Evolutionary conservation across 345 rosid species (phyloP).

Genomic region (Populus deltoides): DNA sequence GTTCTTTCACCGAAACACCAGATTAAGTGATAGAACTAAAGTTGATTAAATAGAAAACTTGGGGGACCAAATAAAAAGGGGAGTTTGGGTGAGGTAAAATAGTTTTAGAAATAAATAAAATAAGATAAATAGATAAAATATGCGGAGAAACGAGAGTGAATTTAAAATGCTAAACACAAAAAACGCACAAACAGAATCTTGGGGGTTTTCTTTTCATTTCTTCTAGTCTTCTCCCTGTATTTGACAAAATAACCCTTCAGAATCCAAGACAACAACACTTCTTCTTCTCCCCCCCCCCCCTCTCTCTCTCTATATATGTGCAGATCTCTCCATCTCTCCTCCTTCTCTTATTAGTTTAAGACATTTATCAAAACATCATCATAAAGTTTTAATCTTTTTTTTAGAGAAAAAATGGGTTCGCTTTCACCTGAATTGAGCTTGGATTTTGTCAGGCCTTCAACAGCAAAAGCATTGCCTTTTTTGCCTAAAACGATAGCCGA

Average conservation of each 20-base stretch:
- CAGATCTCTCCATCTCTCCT: constrained; percentile 34
- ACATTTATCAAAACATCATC: neutral
- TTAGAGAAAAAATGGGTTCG: constrained; percentile 44
- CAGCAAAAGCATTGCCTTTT: constrained; percentile 17
- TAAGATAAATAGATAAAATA: constrained; percentile 39
- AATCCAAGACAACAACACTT: constrained; percentile 4
- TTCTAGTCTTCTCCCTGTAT: neutral
- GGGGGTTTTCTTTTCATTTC: neutral
- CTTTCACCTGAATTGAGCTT: constrained; percentile 65
- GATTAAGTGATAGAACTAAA: neutral
- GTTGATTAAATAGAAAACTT: neutral
- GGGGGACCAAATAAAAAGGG: neutral
- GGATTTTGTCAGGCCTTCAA: constrained; percentile 38
- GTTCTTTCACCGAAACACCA: neutral
- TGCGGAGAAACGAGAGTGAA: constrained; percentile 59
- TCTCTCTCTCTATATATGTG: constrained; percentile 22
- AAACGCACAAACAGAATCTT: constrained; percentile 33
- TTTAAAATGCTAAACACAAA: constrained; percentile 12
- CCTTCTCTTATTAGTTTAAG: constrained; percentile 5
- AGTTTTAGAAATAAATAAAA: neutral
- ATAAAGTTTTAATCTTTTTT: neutral
- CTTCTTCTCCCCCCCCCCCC: constrained; percentile 8
- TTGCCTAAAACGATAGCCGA: constrained; percentile 52
- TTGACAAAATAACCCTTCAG: neutral
- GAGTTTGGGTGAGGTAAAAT: neutral